These are phyloP conservation scores for Leptographium wingfieldii DNA, from an alignment of 2,329 filamentous ascomycete species.

Conservation along the genomic window DNA sequence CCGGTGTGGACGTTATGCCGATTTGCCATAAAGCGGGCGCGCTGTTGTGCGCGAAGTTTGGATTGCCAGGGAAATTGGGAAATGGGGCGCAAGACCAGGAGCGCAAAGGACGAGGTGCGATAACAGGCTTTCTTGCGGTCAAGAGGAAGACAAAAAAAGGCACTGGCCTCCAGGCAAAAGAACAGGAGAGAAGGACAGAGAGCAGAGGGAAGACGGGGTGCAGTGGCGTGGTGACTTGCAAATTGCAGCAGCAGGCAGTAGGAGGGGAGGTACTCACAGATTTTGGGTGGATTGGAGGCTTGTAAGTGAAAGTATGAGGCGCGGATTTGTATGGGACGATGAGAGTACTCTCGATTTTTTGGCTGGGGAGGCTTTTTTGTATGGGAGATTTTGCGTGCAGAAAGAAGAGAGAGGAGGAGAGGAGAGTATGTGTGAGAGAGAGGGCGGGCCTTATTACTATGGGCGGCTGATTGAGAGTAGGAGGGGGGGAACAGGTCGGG, in stretches of 20 bases:
- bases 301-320: slow-evolving; percentile 19
- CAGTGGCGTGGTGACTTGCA: slow-evolving; percentile 24
- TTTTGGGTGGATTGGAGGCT: slow-evolving; percentile 30
- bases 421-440: slow-evolving; percentile 48
- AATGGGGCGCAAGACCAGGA: background rate
- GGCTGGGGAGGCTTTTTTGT: slow-evolving; percentile 41
- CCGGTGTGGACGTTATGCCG: background rate
- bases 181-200: background rate
- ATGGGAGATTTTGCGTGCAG: slow-evolving; percentile 31
- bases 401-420: slow-evolving; percentile 37
- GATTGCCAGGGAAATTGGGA: background rate
- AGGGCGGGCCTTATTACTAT: slow-evolving; percentile 51
- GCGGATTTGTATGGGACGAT: slow-evolving; percentile 36
- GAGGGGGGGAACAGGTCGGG: slow-evolving; percentile 5
- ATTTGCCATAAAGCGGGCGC: slow-evolving; percentile 5
- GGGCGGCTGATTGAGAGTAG: slow-evolving; percentile 45
- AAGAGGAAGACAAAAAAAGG: background rate
- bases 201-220: background rate
- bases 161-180: background rate
- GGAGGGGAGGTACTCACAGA: slow-evolving; percentile 40
- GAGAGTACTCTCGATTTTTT: slow-evolving; percentile 21
- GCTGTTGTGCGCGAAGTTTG: slow-evolving; percentile 4
- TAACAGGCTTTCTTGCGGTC: background rate
- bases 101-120: background rate
- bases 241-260: slow-evolving; percentile 25